Conservation (phyloP, 257 asterid species). For the Nicotiana benthamiana region DNA sequence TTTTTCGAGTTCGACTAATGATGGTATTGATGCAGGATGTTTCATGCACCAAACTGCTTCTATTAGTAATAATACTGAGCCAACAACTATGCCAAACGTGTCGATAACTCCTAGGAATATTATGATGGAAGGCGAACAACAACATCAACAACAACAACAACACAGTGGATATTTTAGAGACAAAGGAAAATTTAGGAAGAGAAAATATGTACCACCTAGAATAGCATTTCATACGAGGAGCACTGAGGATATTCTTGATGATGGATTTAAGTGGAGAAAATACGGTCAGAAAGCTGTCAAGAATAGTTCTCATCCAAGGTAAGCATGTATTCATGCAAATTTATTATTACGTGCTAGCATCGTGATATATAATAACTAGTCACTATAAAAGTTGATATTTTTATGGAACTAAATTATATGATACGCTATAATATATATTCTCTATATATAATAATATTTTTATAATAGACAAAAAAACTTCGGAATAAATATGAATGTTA, state of each 20-base stretch:
- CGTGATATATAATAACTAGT: too few relatives aligned
- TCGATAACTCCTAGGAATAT: conserved; percentile 10
- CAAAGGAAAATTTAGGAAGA: conserved; percentile 35
- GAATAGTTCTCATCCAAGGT: conserved; percentile 78
- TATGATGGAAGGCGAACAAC: conserved; percentile 20
- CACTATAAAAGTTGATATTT: too few relatives aligned
- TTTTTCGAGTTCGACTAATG: conserved; percentile 7
- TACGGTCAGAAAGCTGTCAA: conserved; percentile 93
- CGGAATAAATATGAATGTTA: too few relatives aligned
- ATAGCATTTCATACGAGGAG: conserved; percentile 89
- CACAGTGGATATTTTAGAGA: neutral
- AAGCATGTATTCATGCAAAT: neutral
- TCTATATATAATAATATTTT: too few relatives aligned
- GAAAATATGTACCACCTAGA: conserved; percentile 57
- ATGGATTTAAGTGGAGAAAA: conserved; percentile 91
- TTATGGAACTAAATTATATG: too few relatives aligned
- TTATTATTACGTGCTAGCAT: too few relatives aligned
- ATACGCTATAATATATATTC: too few relatives aligned
- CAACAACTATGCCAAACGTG: conserved; percentile 3
- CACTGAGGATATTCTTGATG: conserved; percentile 84
- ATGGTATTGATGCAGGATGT: too few relatives aligned
- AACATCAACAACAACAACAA: neutral
- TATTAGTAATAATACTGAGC: conserved; percentile 10
- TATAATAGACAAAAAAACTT: accelerated
- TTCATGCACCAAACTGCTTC: too few relatives aligned